Evolutionary conservation across 2,329 filamentous ascomycete species (phyloP), one percentile per base, ranked within the genome.

Genomic region (Cladorrhinum sp.): DNA sequence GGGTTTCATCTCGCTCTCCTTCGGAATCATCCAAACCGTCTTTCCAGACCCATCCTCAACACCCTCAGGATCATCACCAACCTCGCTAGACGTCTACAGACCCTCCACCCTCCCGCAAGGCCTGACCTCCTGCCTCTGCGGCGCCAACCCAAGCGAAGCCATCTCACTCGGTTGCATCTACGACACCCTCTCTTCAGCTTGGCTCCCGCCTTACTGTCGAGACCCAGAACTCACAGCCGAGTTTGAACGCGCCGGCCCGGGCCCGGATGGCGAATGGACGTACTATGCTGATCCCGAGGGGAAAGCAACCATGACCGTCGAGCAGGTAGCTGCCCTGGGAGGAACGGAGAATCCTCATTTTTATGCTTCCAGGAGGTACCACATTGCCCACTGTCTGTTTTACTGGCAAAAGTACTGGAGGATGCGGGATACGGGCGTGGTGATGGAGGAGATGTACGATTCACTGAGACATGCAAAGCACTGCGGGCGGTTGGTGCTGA

Each of bases 191-290:
- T 66, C 72, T 0, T 66, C 71, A 3, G 67, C 73, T 9, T 76
- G 73, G 74, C 67, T 76, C 1, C 74, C 72, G 2, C 59, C 63
- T 0, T 63, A 72, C 23, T 76, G 74, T 57, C 68, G 66, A 12
- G 72, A 75, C 59, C 64, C 71, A 9, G 70, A 72, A 25, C 66
- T 75, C 2, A 72, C 70, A 0, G 65, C 65, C 1, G 68, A 73
- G 56, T 76, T 75, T 54, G 69, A 75, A 1, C 56, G 36, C 0
- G 53, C 70, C 2, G 72, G 73, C 0, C 68, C 69, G 3, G 32
- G 32, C 2, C 32, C 32, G 16, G 16, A 36, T 5, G 32, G 32
- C 2, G 32, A 36, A 36, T 75, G 74, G 74, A 27, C 20, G 0
- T 76, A 75, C 58, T 75, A 67, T 57, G 62, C 63, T 5, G 72